Evolutionary conservation across 176 grass and related monocot species (phyloP), one percentile per base, ranked within the genome.

Genomic region (Phragmites australis): DNA sequence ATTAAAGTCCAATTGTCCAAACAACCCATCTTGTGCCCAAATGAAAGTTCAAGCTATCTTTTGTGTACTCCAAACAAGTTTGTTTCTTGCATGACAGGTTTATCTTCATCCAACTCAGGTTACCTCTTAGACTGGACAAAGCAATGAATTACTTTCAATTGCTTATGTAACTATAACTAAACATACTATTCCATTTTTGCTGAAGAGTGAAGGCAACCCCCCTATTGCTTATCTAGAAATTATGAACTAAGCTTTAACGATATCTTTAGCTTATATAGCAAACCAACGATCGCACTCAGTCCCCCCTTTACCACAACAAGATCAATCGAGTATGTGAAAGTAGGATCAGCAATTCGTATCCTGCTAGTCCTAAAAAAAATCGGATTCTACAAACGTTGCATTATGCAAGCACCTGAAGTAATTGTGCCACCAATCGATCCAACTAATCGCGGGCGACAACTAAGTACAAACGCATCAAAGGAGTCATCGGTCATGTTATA

Each of bases 131-230:
- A 49, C 26, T 74, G 50, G 7, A 53, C 19, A 75, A 61, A 84
- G 59, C 31, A 84, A 74, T 6, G 25, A 16, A 74, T 65, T 88
- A 50, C 18, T 83, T 68, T 68, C 45, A 44, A 49, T 67, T 84
- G 41, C 43, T 74, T 22, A 52, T 72, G 75, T 44, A 79, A 74
- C 60, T 27, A 45, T 8, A 57, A 21, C 29, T 27, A 19, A 62
- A 87, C 30, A 14, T 72, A 14, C 21, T 82, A 37, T 70, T 53
- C 9, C 2, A 27, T 48, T 64, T 21, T 71, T 64, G 29, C 79
- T 17, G 12, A 64, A 77, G 57, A 39, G 12, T 54, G 55, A 77
- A 56, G 58, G 48, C 49, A 39, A 39, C 14, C 13, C 34, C 19
- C 42, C 8, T 60, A 19, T 29, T 59, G 53, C 18, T 74, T 34